Conservation (phyloP, 352 stramenopile species). For the Phytophthora capsici region DNA sequence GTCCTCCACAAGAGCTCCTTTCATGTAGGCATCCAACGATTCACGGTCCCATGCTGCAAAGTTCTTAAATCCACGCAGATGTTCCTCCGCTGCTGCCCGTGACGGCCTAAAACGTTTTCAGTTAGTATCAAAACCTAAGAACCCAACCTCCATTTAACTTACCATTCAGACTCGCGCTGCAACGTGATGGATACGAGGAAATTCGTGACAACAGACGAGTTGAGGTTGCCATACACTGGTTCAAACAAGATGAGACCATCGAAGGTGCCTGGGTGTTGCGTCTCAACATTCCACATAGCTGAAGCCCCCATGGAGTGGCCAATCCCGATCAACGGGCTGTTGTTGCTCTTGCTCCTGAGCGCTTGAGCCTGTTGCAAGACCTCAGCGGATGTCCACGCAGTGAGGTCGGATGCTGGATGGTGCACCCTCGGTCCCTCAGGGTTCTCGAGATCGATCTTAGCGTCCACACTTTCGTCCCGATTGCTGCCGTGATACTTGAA, state of each 20-base stretch:
- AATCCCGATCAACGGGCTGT: constrained; percentile 49
- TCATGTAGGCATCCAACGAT: constrained; percentile 39
- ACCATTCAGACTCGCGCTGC: constrained; percentile 37
- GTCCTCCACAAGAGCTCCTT: constrained; percentile 33
- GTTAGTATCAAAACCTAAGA: not conserved
- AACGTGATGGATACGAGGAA: constrained; percentile 55
- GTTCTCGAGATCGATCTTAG: constrained; percentile 39
- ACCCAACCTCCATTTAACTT: no score
- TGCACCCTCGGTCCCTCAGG: constrained; percentile 32
- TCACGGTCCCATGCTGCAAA: constrained; percentile 51
- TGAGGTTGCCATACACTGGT: constrained; percentile 34
- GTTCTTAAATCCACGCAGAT: constrained; percentile 46
- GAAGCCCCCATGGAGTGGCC: constrained; percentile 58
- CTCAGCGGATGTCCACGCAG: constrained; percentile 30
- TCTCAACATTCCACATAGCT: constrained; percentile 47
- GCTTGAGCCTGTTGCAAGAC: constrained; percentile 34
- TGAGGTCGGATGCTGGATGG: constrained; percentile 35
- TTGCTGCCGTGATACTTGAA: constrained; percentile 61
- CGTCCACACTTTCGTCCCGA: constrained; percentile 41
- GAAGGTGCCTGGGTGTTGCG: constrained; percentile 49
- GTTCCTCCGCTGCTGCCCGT: constrained; percentile 25
- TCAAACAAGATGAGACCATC: constrained; percentile 58
- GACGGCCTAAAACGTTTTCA: constrained; percentile 27
- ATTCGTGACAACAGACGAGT: constrained; percentile 14
- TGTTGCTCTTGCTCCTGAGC: constrained; percentile 17